A percentile compares a stretch with the other conserved stretches of the same genome.
These are phyloP conservation scores for Solanum acaule DNA, from an alignment of 257 asterid species.

Conservation along the genomic window DNA sequence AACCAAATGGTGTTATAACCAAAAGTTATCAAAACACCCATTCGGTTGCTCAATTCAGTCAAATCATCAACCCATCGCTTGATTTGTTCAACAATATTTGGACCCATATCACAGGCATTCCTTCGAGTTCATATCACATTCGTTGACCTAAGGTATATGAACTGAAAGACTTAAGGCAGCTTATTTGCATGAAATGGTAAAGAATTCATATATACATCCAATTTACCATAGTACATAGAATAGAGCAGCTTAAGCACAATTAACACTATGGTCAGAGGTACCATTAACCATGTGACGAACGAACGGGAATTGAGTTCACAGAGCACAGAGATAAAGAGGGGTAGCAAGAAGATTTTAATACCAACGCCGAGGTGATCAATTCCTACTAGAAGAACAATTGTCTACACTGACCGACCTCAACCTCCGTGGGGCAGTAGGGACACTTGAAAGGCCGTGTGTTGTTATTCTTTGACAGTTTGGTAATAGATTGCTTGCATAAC, in stretches of 20 bases:
- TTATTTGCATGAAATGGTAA: constrained; percentile 6
- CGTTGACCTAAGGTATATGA: not conserved
- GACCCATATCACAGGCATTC: not conserved
- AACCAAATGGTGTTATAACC: not conserved
- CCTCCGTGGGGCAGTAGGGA: constrained; percentile 88
- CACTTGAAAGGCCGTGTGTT: constrained; percentile 81
- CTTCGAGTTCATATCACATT: not conserved
- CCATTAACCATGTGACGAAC: not conserved
- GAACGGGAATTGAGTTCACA: not conserved
- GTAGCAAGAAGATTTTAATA: not conserved
- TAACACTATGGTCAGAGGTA: not conserved
- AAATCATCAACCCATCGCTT: not conserved
- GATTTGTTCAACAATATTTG: not conserved
- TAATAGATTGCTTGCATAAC: constrained; percentile 78
- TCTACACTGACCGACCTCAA: constrained; percentile 80
- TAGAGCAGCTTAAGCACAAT: not conserved
- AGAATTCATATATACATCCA: constrained; percentile 36
- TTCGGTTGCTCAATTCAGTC: not conserved
- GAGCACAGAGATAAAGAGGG: not conserved
- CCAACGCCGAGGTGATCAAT: not conserved
- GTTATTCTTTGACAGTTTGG: constrained; percentile 75
- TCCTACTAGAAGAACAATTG: constrained; percentile 53
- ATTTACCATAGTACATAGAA: constrained; percentile 7
- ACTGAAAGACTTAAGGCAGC: not conserved
- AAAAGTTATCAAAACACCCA: not conserved